Base-by-base conservation (phyloP, 148 eudicot species). In the Amaranthus hypochondriacus region DNA sequence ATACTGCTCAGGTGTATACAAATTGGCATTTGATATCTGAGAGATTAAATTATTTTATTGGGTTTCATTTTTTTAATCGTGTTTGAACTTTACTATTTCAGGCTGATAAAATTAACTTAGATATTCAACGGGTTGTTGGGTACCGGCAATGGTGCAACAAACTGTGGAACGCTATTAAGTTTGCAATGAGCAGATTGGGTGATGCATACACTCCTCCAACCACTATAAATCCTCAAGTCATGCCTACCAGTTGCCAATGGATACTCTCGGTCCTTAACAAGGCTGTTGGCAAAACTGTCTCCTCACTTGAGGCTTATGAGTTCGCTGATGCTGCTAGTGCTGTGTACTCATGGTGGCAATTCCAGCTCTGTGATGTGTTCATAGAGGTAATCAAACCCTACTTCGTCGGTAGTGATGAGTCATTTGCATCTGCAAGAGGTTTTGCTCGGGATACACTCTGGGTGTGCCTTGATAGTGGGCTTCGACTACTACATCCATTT, bases 91-190 rank as follows among this genome's bases (percentile, higher is more conserved):
- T 82, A 73, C 56, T 68, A 12, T 65, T 83, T 28, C 84, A 94
- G 98, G 86, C 98, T 46, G 97, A 94, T 81, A 94, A 88, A 84
- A 94, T 94, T 72, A 92, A 94, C 76, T 75, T 94, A 82, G 98
- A 94, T 77, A 92, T 94, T 75, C 89, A 83, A 82, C 84, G 97
- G 77, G 97, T 94, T 64, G 88, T 84, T 79, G 97, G 98, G 21
- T 94, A 92, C 76, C 98, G 98, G 12, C 89, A 94, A 56, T 94
- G 98, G 98, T 94, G 98, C 85, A 94, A 92, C 73, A 94, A 94
- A 68, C 79, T 94, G 43, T 94, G 98, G 98, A 94, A 94, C 81
- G 98, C 97, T 53, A 86, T 87, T 61, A 84, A 90, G 78, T 94
- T 94, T 81, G 93, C 97, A 49, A 87, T 94, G 93, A 84, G 86